Conservation (phyloP, 176 grass and related monocot genomes). For the Hordeum vulgare region DNA sequence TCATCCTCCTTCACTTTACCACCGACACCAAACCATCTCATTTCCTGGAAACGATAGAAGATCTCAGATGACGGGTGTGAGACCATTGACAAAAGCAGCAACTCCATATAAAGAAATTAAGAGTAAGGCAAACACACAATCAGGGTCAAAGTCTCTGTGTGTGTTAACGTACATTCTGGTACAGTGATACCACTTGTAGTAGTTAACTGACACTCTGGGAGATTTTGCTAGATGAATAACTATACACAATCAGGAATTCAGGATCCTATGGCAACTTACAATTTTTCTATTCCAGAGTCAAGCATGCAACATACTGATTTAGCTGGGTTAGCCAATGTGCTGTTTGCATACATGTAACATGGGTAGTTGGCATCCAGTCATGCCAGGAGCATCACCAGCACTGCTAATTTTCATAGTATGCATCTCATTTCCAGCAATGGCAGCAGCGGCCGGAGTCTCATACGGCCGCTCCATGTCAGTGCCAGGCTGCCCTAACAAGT, state of each 20-base stretch:
- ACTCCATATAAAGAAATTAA: too few species aligned
- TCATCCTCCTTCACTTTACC: background rate
- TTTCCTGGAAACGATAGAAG: background rate
- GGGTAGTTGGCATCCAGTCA: too few species aligned
- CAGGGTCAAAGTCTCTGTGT: too few species aligned
- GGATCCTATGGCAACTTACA: background rate
- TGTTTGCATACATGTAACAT: background rate
- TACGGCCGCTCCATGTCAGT: background rate
- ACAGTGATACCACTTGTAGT: background rate
- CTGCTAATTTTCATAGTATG: background rate
- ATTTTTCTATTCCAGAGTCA: background rate
- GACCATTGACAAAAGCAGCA: background rate
- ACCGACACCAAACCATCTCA: background rate
- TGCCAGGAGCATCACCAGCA: background rate
- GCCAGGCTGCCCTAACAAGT: background rate
- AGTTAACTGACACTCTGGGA: background rate
- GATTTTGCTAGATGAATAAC: too few species aligned
- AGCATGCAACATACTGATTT: background rate
- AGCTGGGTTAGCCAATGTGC: background rate
- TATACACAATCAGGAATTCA: background rate
- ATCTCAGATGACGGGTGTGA: background rate
- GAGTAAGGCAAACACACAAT: too few species aligned
- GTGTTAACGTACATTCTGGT: background rate
- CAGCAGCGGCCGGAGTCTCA: background rate
- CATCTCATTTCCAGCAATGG: background rate